Evolutionary conservation across 305 asterid genomes (phyloP).

Genomic region (Solanum hybrid): DNA sequence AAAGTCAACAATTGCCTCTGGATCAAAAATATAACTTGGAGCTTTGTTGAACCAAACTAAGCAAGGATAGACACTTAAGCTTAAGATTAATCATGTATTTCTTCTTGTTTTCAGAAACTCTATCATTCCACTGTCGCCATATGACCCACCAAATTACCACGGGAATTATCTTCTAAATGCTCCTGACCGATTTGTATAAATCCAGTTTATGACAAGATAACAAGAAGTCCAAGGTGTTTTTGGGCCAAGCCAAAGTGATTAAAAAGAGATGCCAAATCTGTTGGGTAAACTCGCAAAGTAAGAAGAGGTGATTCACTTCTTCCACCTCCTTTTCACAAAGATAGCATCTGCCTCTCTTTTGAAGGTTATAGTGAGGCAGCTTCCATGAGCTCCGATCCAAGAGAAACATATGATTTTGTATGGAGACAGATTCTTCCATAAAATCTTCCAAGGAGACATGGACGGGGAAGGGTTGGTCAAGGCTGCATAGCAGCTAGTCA

Average conservation of each 20-base stretch:
- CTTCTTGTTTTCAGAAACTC: neutral
- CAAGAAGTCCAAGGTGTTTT: neutral
- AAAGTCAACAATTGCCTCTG: neutral
- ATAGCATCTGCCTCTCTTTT: neutral
- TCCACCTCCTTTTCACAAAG: neutral
- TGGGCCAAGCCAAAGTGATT: neutral
- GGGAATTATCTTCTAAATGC: neutral
- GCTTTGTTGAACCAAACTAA: neutral
- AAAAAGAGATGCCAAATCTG: neutral
- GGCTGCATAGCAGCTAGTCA: neutral
- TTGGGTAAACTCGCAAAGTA: neutral
- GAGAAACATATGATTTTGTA: neutral
- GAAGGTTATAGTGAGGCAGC: neutral
- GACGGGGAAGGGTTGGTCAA: neutral
- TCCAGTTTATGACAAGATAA: neutral
- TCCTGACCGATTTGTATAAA: neutral
- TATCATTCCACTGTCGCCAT: neutral
- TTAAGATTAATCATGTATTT: neutral
- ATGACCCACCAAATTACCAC: neutral
- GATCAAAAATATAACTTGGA: neutral
- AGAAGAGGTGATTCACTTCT: neutral
- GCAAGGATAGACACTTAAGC: neutral
- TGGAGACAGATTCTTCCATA: neutral
- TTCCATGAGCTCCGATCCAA: neutral
- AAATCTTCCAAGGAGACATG: neutral